These are phyloP conservation scores for Penicillium verrucosum DNA, from an alignment of 2,329 filamentous ascomycete genomes.

Conservation along the genomic window DNA sequence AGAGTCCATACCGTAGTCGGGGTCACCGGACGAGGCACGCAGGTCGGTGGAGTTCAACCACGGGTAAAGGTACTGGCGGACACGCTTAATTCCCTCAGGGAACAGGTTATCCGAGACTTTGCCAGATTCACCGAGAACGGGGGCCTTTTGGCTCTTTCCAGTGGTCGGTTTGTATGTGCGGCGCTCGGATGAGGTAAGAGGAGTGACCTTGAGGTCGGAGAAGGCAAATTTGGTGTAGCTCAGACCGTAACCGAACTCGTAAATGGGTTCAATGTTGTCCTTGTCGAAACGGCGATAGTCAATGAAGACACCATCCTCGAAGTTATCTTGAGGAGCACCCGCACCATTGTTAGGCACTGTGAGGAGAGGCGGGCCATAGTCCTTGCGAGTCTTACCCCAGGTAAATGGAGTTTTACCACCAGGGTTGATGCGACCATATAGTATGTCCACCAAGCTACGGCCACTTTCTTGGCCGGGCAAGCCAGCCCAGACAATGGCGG, in stretches of 20 bases:
- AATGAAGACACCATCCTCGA: slow-evolving; percentile 60
- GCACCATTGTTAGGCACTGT: slow-evolving; percentile 58
- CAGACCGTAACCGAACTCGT: slow-evolving; percentile 61
- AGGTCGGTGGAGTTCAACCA: slow-evolving; percentile 61
- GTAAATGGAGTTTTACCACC: slow-evolving; percentile 63
- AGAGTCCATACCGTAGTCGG: slow-evolving; percentile 52
- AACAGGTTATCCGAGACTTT: slow-evolving; percentile 54
- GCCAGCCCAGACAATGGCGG: slow-evolving; percentile 71
- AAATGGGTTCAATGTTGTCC: slow-evolving; percentile 54
- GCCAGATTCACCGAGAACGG: slow-evolving; percentile 50
- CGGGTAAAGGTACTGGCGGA: slow-evolving; percentile 60
- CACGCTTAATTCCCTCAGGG: slow-evolving; percentile 51
- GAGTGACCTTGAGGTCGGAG: slow-evolving; percentile 54
- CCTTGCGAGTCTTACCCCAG: slow-evolving; percentile 51
- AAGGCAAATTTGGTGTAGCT: slow-evolving; percentile 63
- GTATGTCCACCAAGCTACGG: slow-evolving; percentile 68
- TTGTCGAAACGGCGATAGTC: slow-evolving; percentile 54
- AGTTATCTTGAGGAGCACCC: slow-evolving; percentile 57
- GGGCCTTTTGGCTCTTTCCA: slow-evolving; percentile 54
- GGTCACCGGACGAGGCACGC: slow-evolving; percentile 50
- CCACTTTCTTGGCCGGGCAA: slow-evolving; percentile 73
- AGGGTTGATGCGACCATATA: slow-evolving; percentile 66
- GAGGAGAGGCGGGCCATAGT: slow-evolving; percentile 57
- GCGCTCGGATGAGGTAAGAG: slow-evolving; percentile 49
- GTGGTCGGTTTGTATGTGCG: slow-evolving; percentile 52